These are phyloP conservation scores for Paraphoma chrysanthemicola DNA, from an alignment of 2,329 filamentous ascomycete species.

Conservation along the genomic window DNA sequence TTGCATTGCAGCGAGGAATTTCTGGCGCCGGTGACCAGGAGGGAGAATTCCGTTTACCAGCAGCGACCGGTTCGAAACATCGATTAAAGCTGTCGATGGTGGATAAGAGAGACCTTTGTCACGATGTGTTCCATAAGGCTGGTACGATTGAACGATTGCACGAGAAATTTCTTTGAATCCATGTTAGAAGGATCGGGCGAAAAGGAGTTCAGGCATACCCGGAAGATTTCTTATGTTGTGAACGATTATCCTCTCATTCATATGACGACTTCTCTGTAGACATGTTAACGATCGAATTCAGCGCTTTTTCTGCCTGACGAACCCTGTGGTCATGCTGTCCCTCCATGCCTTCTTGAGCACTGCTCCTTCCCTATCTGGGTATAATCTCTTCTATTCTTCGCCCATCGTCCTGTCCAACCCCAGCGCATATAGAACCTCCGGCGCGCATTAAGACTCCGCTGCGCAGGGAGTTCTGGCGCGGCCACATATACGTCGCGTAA, in stretches of 20 bases:
- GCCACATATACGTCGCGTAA: too few relatives aligned
- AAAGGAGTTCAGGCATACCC: slow-evolving; percentile 29
- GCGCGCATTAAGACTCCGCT: background rate
- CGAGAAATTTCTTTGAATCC: background rate
- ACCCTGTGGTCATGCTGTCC: slow-evolving; percentile 11
- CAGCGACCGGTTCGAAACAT: slow-evolving; percentile 1
- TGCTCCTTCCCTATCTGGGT: background rate
- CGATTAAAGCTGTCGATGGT: background rate
- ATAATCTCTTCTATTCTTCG: background rate
- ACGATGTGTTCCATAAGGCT: background rate
- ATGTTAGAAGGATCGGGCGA: slow-evolving; percentile 1
- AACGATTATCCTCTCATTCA: slow-evolving; percentile 14
- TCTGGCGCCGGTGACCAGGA: slow-evolving; percentile 5
- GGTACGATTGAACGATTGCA: background rate
- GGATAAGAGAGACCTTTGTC: too few relatives aligned
- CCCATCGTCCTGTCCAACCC: too few relatives aligned
- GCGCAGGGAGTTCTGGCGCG: background rate
- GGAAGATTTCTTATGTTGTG: slow-evolving; percentile 13
- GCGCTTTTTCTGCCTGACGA: slow-evolving; percentile 19
- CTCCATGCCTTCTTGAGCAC: background rate
- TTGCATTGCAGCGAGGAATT: background rate
- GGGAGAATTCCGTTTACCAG: slow-evolving; percentile 9
- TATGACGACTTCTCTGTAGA: slow-evolving; percentile 30
- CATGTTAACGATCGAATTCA: slow-evolving; percentile 29
- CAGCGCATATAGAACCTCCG: too few relatives aligned